These are phyloP conservation scores for Penicillium freii DNA, from an alignment of 2,329 filamentous ascomycete species.

Conservation along the genomic window DNA sequence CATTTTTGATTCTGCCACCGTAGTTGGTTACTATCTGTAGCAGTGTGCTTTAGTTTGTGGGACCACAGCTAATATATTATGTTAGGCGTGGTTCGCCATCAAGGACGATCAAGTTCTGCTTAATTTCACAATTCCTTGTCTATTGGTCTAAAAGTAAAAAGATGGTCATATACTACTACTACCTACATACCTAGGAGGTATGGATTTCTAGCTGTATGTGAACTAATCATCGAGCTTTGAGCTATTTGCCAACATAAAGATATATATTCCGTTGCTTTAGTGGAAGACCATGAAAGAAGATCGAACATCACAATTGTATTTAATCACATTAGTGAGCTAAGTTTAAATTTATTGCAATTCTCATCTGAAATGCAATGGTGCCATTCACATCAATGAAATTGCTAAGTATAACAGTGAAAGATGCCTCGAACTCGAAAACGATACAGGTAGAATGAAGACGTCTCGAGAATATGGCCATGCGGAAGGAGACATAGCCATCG, in stretches of 20 bases:
- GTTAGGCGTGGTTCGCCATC: not conserved
- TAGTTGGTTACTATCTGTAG: not conserved
- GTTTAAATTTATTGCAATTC: not conserved
- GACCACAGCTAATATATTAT: not conserved
- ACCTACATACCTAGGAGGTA: no score
- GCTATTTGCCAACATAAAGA: not conserved
- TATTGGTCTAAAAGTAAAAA: not conserved
- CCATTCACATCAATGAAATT: constrained; percentile 21
- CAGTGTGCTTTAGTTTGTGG: not conserved
- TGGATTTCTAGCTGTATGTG: not conserved
- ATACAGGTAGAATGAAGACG: constrained; percentile 13
- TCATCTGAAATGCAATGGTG: constrained; percentile 4
- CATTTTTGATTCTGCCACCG: no score
- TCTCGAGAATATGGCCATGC: constrained; percentile 15
- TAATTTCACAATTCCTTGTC: not conserved
- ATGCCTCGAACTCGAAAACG: constrained; percentile 17
- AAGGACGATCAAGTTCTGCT: not conserved
- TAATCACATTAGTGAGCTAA: not conserved
- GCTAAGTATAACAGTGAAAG: constrained; percentile 12
- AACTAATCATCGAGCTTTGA: not conserved
- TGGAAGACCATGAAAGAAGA: not conserved
- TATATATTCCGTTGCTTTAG: not conserved
- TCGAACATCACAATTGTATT: not conserved
- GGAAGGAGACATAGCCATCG: constrained; percentile 11
- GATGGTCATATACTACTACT: no score